phyloP scores from a whole-genome alignment of 176 grass and related monocot genomes.

The Avena sativa region DNA sequence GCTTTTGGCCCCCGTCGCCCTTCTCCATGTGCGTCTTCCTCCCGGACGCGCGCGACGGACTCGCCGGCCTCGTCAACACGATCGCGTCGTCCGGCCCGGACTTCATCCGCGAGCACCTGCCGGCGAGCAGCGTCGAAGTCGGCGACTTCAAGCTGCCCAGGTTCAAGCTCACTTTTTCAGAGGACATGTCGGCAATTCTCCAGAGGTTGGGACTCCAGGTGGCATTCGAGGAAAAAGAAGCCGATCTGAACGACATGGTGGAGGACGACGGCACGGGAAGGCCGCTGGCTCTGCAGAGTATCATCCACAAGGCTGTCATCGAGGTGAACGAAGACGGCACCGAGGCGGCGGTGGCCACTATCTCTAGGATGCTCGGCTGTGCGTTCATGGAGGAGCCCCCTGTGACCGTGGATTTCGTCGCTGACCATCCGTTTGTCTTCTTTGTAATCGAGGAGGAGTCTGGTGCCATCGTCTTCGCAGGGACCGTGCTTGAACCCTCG shows the following conservation, averaged over 20 bases:
- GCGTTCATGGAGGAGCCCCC: neutral
- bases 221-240: neutral
- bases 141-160: neutral
- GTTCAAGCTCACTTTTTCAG: neutral
- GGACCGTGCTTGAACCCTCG: neutral
- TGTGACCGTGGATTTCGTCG: neutral
- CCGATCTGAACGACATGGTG: neutral
- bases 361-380: neutral
- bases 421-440: neutral
- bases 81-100: constrained; percentile 3
- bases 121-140: neutral
- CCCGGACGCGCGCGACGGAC: constrained; percentile 28
- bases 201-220: neutral
- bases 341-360: neutral
- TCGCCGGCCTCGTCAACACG: neutral
- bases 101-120: constrained; percentile 18
- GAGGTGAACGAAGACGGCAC: constrained; percentile 16
- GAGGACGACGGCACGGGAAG: neutral
- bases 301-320: neutral
- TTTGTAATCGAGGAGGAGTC: constrained; percentile 18
- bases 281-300: neutral
- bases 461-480: neutral
- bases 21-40: constrained; percentile 42
- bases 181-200: neutral
- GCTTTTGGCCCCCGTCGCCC: neutral